Evolutionary conservation across 129 eudicot genomes (phyloP).

Genomic region (Lonicera japonica): DNA sequence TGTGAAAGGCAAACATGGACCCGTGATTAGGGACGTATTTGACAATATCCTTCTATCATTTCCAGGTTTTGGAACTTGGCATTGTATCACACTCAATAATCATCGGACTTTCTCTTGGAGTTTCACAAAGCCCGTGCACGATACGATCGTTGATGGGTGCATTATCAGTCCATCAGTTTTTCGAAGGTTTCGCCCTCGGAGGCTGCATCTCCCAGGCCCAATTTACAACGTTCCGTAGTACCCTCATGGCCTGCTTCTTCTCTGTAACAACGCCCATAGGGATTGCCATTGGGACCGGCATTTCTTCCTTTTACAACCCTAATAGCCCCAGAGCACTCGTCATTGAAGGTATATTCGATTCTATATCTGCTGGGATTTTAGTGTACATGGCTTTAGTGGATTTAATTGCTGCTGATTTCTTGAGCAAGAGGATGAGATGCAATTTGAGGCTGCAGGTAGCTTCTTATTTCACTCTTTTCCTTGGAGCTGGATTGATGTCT

Average conservation of each 20-base stretch:
- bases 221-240: constrained; percentile 36
- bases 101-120: constrained; percentile 86
- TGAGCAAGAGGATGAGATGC: constrained; percentile 96
- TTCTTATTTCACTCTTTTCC: constrained; percentile 70
- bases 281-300: constrained; percentile 57
- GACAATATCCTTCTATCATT: not conserved
- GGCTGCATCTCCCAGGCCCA: constrained; percentile 95
- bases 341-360: constrained; percentile 72
- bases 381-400: constrained; percentile 94
- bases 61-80: constrained; percentile 90
- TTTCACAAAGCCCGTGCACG: constrained; percentile 87
- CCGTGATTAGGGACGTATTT: too few relatives aligned
- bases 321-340: constrained; percentile 73
- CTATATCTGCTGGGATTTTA: constrained; percentile 84
- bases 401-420: constrained; percentile 91
- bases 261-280: constrained; percentile 79
- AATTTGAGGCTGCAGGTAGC: constrained; percentile 71
- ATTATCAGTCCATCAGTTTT: constrained; percentile 85
- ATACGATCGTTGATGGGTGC: constrained; percentile 79
- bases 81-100: constrained; percentile 86
- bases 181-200: constrained; percentile 95
- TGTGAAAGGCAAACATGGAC: too few relatives aligned
- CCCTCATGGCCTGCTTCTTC: constrained; percentile 81
- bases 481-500: constrained; percentile 89
- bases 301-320: constrained; percentile 64